Percentiles rank a stretch among this genome's conserved stretches.
Evolutionary conservation across 805 yeast species (phyloP).

Genomic region (Lipomyces yamadae): DNA sequence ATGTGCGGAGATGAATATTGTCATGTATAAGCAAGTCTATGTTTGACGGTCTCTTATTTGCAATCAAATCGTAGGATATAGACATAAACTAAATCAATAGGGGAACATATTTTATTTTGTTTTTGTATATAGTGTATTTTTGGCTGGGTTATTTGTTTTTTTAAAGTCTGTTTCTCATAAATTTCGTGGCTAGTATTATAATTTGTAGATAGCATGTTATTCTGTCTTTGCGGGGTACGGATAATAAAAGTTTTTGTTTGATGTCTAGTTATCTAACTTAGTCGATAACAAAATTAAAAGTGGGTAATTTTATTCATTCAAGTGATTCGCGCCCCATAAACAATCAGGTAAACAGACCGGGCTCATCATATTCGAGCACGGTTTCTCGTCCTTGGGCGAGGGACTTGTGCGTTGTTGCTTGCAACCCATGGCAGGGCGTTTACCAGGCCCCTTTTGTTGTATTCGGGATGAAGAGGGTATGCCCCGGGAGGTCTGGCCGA

Average conservation of each 20-base stretch:
- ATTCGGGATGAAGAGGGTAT: too few relatives aligned
- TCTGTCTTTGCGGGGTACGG: neutral
- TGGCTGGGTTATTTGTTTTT: neutral
- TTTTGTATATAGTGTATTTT: neutral
- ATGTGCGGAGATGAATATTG: neutral
- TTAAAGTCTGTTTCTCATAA: neutral
- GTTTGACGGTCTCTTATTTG: neutral
- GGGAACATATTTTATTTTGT: slow-evolving; percentile 19
- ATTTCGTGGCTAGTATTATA: neutral
- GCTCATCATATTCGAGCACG: too few relatives aligned
- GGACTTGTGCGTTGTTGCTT: too few relatives aligned
- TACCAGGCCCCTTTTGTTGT: too few relatives aligned
- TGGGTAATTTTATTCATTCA: neutral
- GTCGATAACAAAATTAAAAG: neutral
- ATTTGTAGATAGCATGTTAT: slow-evolving; percentile 3
- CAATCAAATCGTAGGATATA: neutral
- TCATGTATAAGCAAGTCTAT: slow-evolving; percentile 3
- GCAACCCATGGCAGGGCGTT: too few relatives aligned
- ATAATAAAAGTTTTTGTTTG: neutral
- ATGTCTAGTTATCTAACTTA: too few relatives aligned
- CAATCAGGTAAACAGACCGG: too few relatives aligned
- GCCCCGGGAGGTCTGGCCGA: too few relatives aligned
- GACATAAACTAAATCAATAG: neutral
- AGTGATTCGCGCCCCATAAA: too few relatives aligned
- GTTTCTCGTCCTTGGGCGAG: too few relatives aligned